Evolutionary conservation across 169 alveolate genomes (phyloP).

Genomic region (Plasmodium sp.): DNA sequence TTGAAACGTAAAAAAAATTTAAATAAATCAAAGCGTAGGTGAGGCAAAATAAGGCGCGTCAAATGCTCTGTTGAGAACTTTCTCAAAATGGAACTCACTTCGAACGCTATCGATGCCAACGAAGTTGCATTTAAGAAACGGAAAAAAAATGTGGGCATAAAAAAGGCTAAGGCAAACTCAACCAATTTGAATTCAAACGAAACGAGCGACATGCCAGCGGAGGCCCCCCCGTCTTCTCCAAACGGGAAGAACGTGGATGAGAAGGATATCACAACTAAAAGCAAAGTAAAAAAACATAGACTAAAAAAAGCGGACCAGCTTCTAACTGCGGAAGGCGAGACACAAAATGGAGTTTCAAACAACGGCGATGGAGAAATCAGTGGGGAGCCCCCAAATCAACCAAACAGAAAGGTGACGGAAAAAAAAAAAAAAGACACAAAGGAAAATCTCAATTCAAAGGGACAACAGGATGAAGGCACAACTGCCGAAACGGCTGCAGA

Average conservation of each 20-base stretch:
- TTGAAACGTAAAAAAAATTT: constrained; percentile 8
- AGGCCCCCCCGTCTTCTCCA: neutral
- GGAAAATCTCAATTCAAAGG: neutral
- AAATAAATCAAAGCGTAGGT: neutral
- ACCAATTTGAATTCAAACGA: neutral
- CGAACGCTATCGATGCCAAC: neutral
- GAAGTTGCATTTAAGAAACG: neutral
- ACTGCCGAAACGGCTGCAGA: neutral
- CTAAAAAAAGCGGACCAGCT: neutral
- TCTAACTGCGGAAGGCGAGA: neutral
- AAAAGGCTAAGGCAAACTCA: neutral
- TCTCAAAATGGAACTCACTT: constrained; percentile 13
- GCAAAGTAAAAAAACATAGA: neutral
- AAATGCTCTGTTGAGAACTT: neutral
- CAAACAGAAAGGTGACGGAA: neutral
- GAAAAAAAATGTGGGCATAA: constrained; percentile 7
- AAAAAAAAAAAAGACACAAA: neutral
- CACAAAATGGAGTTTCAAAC: neutral
- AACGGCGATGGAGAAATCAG: neutral
- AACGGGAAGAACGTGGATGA: neutral
- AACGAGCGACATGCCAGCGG: neutral
- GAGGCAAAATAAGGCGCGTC: neutral
- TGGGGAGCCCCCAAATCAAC: neutral
- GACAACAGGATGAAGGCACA: neutral
- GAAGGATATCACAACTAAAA: neutral